Conservation (phyloP, 1,284 basidiomycete species). For the Cutaneotrichosporon cutaneum region DNA sequence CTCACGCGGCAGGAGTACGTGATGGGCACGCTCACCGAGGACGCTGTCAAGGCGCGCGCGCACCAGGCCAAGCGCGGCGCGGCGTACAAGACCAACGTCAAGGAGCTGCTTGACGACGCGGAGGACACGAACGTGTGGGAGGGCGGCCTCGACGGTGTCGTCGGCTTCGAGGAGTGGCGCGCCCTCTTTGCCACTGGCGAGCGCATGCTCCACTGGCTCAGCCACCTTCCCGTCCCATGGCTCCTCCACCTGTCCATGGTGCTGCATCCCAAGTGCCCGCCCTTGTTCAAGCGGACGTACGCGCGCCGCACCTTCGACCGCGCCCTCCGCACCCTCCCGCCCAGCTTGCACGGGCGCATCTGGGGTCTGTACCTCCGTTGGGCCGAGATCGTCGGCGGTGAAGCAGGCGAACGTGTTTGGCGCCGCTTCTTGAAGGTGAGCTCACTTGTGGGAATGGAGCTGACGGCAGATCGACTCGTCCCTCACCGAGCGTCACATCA, state of each 20-base stretch:
- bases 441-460: slow-evolving; percentile 9
- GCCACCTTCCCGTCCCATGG: slow-evolving; percentile 84
- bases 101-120: slow-evolving; percentile 80
- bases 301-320: slow-evolving; percentile 93
- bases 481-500: slow-evolving; percentile 80
- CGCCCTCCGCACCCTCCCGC: slow-evolving; percentile 87
- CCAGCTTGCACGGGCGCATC: slow-evolving; percentile 87
- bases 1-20: slow-evolving; percentile 80
- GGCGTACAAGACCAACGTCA: slow-evolving; percentile 75
- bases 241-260: slow-evolving; percentile 87
- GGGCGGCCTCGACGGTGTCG: slow-evolving; percentile 75
- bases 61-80: slow-evolving; percentile 70
- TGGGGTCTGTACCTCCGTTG: slow-evolving; percentile 95
- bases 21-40: slow-evolving; percentile 62
- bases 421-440: slow-evolving; percentile 75
- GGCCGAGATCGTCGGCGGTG: slow-evolving; percentile 82
- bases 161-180: slow-evolving; percentile 96
- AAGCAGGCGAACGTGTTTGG: slow-evolving; percentile 82
- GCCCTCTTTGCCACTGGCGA: slow-evolving; percentile 84
- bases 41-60: slow-evolving; percentile 51
- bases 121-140: slow-evolving; percentile 85
- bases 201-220: slow-evolving; percentile 88
- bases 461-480: slow-evolving; percentile 66
- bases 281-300: slow-evolving; percentile 80
- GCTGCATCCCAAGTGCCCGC: slow-evolving; percentile 84